Evolutionary conservation across 2,329 filamentous ascomycete species (phyloP), one percentile per base, ranked within the genome.

Genomic region (Ceratocystis colombiana): DNA sequence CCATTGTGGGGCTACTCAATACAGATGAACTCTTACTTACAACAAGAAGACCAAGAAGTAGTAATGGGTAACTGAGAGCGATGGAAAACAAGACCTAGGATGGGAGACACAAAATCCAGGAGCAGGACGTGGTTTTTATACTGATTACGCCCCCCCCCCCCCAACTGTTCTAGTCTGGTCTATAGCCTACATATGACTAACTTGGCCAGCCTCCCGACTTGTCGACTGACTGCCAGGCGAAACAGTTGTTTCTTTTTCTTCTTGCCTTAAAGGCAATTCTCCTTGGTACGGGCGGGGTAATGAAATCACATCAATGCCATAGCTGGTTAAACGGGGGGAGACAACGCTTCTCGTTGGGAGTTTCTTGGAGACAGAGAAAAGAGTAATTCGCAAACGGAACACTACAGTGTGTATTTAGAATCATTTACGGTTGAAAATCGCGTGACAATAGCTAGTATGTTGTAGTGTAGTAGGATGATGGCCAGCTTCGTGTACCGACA

Each of bases 51-150:
- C n/a, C 3, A 15, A 20, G 5, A 59, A 59, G 17, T 20, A 30
- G 28, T 1, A 25, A 48, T 63, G 45, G 45, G n/a, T 6, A 46
- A 25, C 61, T 37, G 22, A 59, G 33, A 33, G 53, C 12, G 12
- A 37, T 25, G 64, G 30, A 61, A 33, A 59, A 61, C 37, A 61
- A 46, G 50, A 45, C 7, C 17, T 20, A 55, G 10, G 25, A 28
- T 5, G 30, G 6, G 28, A 46, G 28, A 30, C 12, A 7, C 1
- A 12, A 17, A 20, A 10, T 20, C 53, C 22, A 37, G 30, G 41
- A 30, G 22, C 12, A 17, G 28, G 25, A 59, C 33, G 55, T 37
- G 22, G 28, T n/a, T 65, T 65, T 28, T 57, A 65, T 65, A 65
- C 17, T 59, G 7, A 20, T 22, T 17, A 44, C 28, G 5, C 20